phyloP scores from a whole-genome alignment of 225 moss, liverwort and hornwort genomes.

The Pseudisothecium myosuroides region DNA sequence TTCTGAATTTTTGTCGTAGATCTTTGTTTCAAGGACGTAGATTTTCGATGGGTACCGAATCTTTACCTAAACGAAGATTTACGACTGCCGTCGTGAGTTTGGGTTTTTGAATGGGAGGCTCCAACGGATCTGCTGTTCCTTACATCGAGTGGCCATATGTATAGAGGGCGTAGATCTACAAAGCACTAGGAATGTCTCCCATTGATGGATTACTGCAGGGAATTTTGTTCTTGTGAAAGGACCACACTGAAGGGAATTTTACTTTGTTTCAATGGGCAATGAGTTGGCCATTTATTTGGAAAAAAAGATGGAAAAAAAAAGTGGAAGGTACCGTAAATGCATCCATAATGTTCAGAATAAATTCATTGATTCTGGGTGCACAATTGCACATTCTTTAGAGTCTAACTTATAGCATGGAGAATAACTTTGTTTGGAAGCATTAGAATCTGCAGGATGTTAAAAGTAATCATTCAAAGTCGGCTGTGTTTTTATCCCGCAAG shows the following conservation, averaged over 20 bases:
- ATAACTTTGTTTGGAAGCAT: neutral
- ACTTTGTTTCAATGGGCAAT: neutral
- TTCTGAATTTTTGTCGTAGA: rapidly evolving
- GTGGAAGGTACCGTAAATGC: too few relatives aligned
- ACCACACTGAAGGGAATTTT: neutral
- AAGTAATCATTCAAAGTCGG: too few relatives aligned
- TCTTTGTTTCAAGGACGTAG: neutral
- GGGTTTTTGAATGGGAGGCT: constrained; percentile 15
- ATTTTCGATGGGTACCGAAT: neutral
- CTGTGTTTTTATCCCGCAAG: too few relatives aligned
- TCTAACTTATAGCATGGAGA: neutral
- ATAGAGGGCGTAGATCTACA: rapidly evolving
- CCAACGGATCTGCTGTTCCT: constrained; percentile 22
- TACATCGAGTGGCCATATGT: neutral
- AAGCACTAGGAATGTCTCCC: neutral
- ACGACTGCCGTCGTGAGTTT: neutral
- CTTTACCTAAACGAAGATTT: neutral
- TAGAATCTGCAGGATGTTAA: too few relatives aligned
- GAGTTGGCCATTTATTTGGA: neutral
- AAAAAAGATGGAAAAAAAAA: too few relatives aligned
- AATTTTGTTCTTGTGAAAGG: neutral
- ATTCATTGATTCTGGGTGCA: neutral
- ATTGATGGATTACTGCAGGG: neutral
- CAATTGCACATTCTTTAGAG: neutral
- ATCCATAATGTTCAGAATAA: neutral